These are phyloP conservation scores for Sphaerobolus stellatus DNA, from an alignment of 1,284 basidiomycete species.

Conservation along the genomic window DNA sequence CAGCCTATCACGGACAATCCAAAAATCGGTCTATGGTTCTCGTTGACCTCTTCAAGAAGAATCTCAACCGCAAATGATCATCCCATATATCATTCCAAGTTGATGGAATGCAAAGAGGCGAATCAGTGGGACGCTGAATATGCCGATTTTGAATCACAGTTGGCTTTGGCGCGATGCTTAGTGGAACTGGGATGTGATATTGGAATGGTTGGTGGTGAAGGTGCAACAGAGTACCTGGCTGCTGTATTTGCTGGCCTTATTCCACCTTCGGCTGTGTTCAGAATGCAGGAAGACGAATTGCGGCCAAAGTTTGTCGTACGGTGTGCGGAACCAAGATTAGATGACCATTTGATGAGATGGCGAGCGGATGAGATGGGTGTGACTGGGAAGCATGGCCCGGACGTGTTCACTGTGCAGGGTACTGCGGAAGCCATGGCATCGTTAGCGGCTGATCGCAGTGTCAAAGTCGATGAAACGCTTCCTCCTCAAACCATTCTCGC, in stretches of 20 bases:
- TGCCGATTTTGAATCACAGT: not conserved
- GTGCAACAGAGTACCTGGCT: slow-evolving; percentile 11
- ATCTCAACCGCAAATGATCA: not conserved
- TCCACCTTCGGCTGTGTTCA: slow-evolving; percentile 8
- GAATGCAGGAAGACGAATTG: not conserved
- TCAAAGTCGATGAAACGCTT: not conserved
- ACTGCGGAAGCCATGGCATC: not conserved
- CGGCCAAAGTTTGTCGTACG: not conserved
- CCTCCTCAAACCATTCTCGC: not conserved
- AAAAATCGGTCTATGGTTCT: not conserved
- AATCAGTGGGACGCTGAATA: not conserved
- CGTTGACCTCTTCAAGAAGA: not conserved
- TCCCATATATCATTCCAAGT: not conserved
- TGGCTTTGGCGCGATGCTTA: slow-evolving; percentile 9
- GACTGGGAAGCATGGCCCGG: not conserved
- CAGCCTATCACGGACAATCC: not conserved
- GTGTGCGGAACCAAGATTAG: not conserved
- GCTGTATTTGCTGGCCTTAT: slow-evolving; percentile 12
- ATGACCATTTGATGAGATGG: not conserved
- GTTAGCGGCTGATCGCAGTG: not conserved
- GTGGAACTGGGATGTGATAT: slow-evolving; percentile 5
- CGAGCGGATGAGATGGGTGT: not conserved
- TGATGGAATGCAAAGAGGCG: not conserved
- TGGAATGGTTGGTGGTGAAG: slow-evolving; percentile 12
- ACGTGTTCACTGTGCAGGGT: not conserved